Evolutionary conservation across 805 yeast species (phyloP).

Genomic region (Diddensiella santjacobensis): DNA sequence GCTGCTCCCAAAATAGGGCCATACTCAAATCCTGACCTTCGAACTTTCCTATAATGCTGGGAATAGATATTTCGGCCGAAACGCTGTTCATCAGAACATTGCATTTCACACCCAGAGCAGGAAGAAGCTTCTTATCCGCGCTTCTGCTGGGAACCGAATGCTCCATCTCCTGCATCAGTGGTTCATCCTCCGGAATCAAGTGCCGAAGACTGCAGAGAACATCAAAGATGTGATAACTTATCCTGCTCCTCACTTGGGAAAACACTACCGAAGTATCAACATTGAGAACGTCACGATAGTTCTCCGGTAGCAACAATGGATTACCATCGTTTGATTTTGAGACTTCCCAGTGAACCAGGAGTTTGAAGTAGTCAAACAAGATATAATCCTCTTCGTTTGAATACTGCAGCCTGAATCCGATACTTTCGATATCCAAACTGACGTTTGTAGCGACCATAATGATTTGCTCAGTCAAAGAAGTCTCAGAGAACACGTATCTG

Average conservation of each 20-base stretch:
- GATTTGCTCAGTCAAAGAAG: conserved; percentile 17
- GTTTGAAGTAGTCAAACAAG: conserved; percentile 31
- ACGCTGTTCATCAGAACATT: not conserved
- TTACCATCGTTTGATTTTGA: conserved; percentile 11
- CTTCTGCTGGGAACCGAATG: not conserved
- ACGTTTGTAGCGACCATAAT: conserved; percentile 12
- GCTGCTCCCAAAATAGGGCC: not conserved
- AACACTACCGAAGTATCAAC: conserved; percentile 22
- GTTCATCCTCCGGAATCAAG: not conserved
- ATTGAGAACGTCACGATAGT: conserved; percentile 12
- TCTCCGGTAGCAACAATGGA: conserved; percentile 9
- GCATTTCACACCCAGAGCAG: not conserved
- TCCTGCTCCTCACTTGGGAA: conserved; percentile 21
- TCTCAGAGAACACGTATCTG: conserved; percentile 43
- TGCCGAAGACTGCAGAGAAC: conserved; percentile 11
- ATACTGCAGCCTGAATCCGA: conserved; percentile 30
- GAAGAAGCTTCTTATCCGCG: not conserved
- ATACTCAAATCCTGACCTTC: not conserved
- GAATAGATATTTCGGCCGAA: not conserved
- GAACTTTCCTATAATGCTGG: not conserved
- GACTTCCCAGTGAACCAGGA: conserved; percentile 20
- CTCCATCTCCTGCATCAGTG: not conserved
- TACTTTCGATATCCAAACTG: conserved; percentile 30
- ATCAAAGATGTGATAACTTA: conserved; percentile 22
- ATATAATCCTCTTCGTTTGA: conserved; percentile 33